Evolutionary conservation across 768 basidiomycete species (phyloP), one percentile per base, ranked within the genome.

Genomic region (Rhodotorula graminis): DNA sequence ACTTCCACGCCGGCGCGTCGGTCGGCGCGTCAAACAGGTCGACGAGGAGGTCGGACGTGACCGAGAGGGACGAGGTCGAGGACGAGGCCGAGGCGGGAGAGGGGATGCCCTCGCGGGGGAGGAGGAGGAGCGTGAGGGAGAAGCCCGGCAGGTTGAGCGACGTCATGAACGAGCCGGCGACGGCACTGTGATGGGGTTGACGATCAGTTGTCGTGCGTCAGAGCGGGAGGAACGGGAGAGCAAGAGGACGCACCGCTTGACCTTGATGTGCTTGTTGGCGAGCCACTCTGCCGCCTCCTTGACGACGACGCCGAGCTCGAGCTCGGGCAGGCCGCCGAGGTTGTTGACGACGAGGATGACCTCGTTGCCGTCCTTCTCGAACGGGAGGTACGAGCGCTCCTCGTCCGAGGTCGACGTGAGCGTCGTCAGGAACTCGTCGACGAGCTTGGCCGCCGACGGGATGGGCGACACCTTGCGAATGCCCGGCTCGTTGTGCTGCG

Each of bases 131-230:
- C 18, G 82, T 81, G 61, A 83, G 69, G 5, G 80, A 81, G 79
- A 83, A 83, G 40, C 83, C 83, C 40, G 83, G 82, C 77, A 83
- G 80, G 78, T 81, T 81, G 69, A 83, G 80, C 2, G 83, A 83
- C 23, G 83, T 82, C 69, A 77, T 74, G 77, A 75, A 76, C 0
- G 75, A 62, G 42, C 79, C 79, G 23, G 75, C 67, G 40, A 79
- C 67, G 19, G 77, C 73, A 23, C 73, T 74, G 56, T 2, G 11
- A 25, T 27, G 9, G 9, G 10, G 4, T 3, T 18, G n/a, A 31
- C 18, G 3, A 9, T 37, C 37, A 37, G 37, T 9, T 37, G 37
- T 9, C 5, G 37, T 9, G 37, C 37, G 37, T 5, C 5, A 37
- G 37, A 37, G 37, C 5, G 37, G 4, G 37, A 37, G 37, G 37